Evolutionary conservation across 805 yeast genomes (phyloP), one percentile per base, ranked within the genome.

Genomic region (Metschnikowia amazonensis): DNA sequence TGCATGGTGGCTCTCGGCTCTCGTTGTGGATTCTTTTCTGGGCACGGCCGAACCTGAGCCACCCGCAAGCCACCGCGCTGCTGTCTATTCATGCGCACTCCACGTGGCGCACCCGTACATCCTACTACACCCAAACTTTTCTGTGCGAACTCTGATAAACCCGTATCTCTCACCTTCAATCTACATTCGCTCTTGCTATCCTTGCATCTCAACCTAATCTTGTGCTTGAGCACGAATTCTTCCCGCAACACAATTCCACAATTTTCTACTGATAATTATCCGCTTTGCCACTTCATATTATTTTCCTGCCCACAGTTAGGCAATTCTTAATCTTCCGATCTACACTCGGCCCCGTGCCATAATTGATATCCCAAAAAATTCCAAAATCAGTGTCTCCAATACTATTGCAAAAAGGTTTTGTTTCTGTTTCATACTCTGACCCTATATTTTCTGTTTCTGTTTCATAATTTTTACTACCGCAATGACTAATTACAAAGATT

Each of bases 81-180:
- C 18, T 36, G 41, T 29, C 32, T 17, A 14, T 13, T 20, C n/a
- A n/a, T 21, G 28, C 28, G 28, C 24, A n/a, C 5, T 23, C 27
- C 38, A 35, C 29, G 33, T 14, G 31, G 32, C 29, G 17, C 33
- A 20, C 41, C 27, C 41, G 33, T 37, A n/a, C 41, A 18, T 27
- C 41, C 33, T n/a, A 17, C 33, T 29, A 17, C 25, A 37, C 30
- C n/a, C 25, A 14, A 37, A 37, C 41, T 37, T 37, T 37, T 37
- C 41, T 27, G 41, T n/a, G 41, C 41, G 41, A 25, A 37, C 31
- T 27, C 23, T 28, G 11, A 35, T 35, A 23, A n/a, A 14, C 38
- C 38, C 18, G 28, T 35, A 35, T 35, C 38, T 35, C 38, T 35
- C 38, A 35, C 28, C 24, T 18, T n/a, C 25, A 34, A 21, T 13